These are phyloP conservation scores for Pseudogymnoascus sp. DNA, from an alignment of 2,329 filamentous ascomycete species.

Conservation along the genomic window DNA sequence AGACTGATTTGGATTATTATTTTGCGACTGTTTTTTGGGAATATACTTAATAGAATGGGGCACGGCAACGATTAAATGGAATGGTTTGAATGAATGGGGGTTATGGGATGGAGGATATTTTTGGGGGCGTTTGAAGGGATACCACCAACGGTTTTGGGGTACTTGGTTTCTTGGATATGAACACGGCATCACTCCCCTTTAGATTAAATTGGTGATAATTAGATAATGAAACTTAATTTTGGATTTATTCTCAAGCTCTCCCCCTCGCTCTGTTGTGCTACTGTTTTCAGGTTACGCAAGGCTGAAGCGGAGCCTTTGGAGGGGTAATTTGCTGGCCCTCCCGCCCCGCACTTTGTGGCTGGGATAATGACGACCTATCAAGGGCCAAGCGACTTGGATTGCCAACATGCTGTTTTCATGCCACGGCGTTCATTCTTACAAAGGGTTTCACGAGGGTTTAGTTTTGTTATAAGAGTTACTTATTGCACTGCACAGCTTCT, in stretches of 20 bases:
- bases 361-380: slow-evolving; percentile 8
- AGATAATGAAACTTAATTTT: not conserved
- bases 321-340: slow-evolving; percentile 3
- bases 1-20: not conserved
- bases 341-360: slow-evolving; percentile 7
- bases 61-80: not conserved
- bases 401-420: not conserved
- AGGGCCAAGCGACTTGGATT: slow-evolving; percentile 4
- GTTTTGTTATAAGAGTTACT: not conserved
- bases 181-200: slow-evolving; percentile 2
- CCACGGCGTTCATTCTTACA: not conserved
- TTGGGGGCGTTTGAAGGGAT: not conserved
- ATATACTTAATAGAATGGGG: not conserved
- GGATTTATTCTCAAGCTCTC: not conserved
- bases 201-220: not conserved
- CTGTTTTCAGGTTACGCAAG: not conserved
- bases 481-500: not conserved
- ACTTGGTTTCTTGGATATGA: not conserved
- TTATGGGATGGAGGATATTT: not conserved
- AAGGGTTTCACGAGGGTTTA: not conserved
- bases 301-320: slow-evolving; percentile 7
- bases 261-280: not conserved
- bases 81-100: not conserved
- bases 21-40: not conserved
- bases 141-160: not conserved